Evolutionary conservation across 306 rosid species (phyloP), one percentile per base, ranked within the genome.

Genomic region (Abrus pulchellus): DNA sequence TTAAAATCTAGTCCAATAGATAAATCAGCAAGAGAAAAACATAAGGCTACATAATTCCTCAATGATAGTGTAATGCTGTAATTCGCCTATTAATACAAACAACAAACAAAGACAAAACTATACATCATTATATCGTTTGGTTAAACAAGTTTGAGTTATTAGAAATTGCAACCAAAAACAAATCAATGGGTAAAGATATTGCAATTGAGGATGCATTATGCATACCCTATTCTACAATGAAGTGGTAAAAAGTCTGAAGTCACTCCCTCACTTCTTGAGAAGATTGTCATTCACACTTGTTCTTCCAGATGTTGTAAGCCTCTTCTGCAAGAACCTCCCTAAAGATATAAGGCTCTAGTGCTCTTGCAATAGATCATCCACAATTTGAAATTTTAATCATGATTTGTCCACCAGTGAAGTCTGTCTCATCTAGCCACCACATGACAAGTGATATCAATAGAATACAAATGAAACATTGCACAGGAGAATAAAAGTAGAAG

Each of bases 371-470:
- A 5, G 69, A 64, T 36, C 12, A 64, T 64, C 32, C 41, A 29
- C 9, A 60, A 9, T 64, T 64, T 36, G 49, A 38, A 64, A 20
- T 20, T 20, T 20, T 20, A 20, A 20, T 20, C 20, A 20, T 48
- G 53, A 20, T 80, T 89, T 88, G 79, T 91, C 97, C 12, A 88
- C 92, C 60, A 87, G 59, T 7, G 91, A 86, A 45, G 90, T 92
- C 78, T 90, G 88, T 84, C 90, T 92, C 62, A 88, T 85, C 94
- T 89, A 89, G 62, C 93, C 93, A 62, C 89, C 93, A 44, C 91
- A 87, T n/a, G 68, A 86, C 89, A 44, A 92, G 89, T 27, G 89
- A 78, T 20, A 80, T 90, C 94, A 69, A 86, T 72, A 72, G 84
- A 79, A 62, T 88, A 90, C 68, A 90, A 32, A 69, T 91, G 84